Conservation (phyloP, 2,329 filamentous ascomycete genomes). For the Exophiala xenobiotica region DNA sequence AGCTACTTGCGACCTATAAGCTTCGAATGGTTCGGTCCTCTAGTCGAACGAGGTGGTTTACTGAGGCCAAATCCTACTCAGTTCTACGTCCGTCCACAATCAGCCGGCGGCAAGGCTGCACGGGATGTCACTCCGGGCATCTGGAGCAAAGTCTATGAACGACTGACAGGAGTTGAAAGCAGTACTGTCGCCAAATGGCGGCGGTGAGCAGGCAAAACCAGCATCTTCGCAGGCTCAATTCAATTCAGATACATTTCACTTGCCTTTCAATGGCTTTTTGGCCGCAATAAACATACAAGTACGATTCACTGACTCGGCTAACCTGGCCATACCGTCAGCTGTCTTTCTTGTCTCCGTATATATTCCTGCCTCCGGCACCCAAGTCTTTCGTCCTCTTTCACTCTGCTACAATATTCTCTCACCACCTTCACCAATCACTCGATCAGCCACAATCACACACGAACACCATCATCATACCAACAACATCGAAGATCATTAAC, state of each 20-base stretch:
- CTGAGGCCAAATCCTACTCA: slow-evolving; percentile 40
- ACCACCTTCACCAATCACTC: no score
- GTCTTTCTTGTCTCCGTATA: no score
- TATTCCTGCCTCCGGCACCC: no score
- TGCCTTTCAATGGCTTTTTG: slow-evolving; percentile 5
- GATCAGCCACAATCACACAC: not conserved
- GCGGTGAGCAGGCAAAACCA: slow-evolving; percentile 9
- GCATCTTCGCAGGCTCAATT: not conserved
- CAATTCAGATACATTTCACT: not conserved
- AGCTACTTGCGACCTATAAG: slow-evolving; percentile 40
- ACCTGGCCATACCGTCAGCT: not conserved
- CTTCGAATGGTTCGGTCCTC: slow-evolving; percentile 39
- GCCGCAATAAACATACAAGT: not conserved
- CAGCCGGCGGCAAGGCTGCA: slow-evolving; percentile 35
- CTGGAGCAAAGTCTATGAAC: slow-evolving; percentile 44
- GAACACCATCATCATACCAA: not conserved
- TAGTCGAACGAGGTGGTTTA: slow-evolving; percentile 38
- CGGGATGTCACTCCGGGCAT: slow-evolving; percentile 41
- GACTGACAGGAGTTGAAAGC: slow-evolving; percentile 34
- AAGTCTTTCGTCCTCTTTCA: no score
- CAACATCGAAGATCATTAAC: no score
- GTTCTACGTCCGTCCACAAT: slow-evolving; percentile 42
- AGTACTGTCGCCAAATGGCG: slow-evolving; percentile 22
- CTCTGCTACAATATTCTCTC: no score
- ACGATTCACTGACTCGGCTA: not conserved